Conservation (phyloP, 1,139 yeast species). For the Sugiyamaella neomexicana region DNA sequence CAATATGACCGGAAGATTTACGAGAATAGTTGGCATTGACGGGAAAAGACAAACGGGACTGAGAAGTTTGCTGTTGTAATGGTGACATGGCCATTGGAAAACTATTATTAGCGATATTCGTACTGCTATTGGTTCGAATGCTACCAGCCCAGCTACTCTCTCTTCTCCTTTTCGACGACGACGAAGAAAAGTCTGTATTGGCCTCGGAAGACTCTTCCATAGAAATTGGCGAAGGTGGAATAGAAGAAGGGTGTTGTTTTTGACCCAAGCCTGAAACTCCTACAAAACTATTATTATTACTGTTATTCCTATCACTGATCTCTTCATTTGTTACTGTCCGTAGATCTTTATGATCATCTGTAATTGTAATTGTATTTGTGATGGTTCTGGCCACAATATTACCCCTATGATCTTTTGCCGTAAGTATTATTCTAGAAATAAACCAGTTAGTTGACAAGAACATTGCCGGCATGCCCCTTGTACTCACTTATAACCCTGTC, state of each 20-base stretch:
- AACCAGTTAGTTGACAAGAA: constrained; percentile 9
- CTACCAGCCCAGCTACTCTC: constrained; percentile 32
- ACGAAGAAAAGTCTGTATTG: constrained; percentile 30
- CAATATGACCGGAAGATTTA: constrained; percentile 18
- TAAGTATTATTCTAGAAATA: constrained; percentile 54
- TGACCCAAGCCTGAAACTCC: not conserved
- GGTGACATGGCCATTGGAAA: constrained; percentile 6
- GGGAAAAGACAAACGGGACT: constrained; percentile 1
- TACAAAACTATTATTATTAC: not conserved
- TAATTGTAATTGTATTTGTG: constrained; percentile 77
- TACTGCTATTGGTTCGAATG: constrained; percentile 13
- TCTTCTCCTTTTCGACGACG: constrained; percentile 31
- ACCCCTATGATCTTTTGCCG: constrained; percentile 60
- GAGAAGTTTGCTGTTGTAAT: constrained; percentile 7
- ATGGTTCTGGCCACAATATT: constrained; percentile 69
- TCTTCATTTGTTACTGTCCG: constrained; percentile 6
- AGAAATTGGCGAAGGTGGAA: constrained; percentile 32
- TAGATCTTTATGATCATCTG: constrained; percentile 82
- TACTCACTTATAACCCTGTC: constrained; percentile 61
- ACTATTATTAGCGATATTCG: not conserved
- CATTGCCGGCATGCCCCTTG: not conserved
- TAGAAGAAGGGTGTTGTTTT: constrained; percentile 10
- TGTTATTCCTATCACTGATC: not conserved
- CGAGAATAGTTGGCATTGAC: constrained; percentile 14
- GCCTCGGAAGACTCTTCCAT: constrained; percentile 32